Evolutionary conservation across 2,329 filamentous ascomycete species (phyloP).

Genomic region (Claviceps purpurea): DNA sequence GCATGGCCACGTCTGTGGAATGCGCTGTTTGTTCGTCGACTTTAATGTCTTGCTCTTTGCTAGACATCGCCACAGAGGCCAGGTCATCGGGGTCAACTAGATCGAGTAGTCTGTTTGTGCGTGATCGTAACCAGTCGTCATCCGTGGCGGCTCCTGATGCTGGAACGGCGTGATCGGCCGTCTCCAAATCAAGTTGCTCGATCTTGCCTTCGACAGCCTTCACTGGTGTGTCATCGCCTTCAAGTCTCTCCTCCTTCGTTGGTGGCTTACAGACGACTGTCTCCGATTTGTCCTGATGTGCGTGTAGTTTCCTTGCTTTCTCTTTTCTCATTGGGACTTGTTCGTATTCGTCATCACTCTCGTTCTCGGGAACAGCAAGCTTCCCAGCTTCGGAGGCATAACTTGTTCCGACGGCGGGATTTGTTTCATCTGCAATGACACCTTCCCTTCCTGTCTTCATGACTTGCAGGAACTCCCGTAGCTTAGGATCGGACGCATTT

Average conservation of each 20-base stretch:
- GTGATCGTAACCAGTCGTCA: constrained; percentile 81
- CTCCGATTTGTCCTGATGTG: constrained; percentile 4
- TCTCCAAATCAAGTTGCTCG: constrained; percentile 11
- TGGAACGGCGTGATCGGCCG: constrained; percentile 14
- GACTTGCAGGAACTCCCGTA: constrained; percentile 74
- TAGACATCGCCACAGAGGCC: constrained; percentile 10
- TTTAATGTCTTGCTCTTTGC: constrained; percentile 8
- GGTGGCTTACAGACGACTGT: constrained; percentile 2
- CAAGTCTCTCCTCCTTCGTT: constrained; percentile 6
- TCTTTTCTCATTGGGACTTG: constrained; percentile 40
- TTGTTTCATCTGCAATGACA: constrained; percentile 19
- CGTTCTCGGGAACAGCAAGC: constrained; percentile 34
- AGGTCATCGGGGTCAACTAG: constrained; percentile 62
- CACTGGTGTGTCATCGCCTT: constrained; percentile 1
- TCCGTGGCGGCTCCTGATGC: constrained; percentile 50
- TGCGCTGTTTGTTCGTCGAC: constrained; percentile 12
- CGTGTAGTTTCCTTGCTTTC: constrained; percentile 27
- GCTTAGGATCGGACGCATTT: constrained; percentile 57
- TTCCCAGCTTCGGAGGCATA: constrained; percentile 10
- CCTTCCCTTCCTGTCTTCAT: constrained; percentile 47
- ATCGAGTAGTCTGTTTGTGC: constrained; percentile 76
- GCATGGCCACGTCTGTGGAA: constrained; percentile 14
- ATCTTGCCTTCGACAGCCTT: constrained; percentile 4
- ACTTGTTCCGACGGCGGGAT: constrained; percentile 10
- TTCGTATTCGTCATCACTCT: constrained; percentile 68